Evolutionary conservation across 345 rosid species (phyloP), one percentile per base, ranked within the genome.

Genomic region (Heritiera littoralis): DNA sequence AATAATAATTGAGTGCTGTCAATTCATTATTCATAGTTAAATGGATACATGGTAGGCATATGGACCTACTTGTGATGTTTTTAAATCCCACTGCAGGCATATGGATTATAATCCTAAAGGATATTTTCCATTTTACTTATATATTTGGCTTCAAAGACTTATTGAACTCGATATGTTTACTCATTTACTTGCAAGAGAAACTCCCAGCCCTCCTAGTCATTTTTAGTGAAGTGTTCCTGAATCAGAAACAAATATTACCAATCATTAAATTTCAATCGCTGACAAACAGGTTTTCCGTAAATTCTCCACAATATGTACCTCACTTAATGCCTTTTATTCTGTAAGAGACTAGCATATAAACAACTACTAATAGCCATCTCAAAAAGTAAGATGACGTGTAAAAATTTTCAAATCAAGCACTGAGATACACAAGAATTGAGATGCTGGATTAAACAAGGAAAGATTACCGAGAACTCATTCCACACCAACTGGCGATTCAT

Each of bases 401-500:
- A 28, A 70, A 43, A 5, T 20, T 18, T 45, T 46, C 41, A 18
- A 40, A 32, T 11, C 28, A 52, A 72, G 15, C 40, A 61, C 61
- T 35, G 7, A 66, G 41, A 72, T 59, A 17, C 43, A 60, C 23
- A 32, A 10, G 1, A 17, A 52, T 35, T 45, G 23, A 13, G 20
- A 65, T 41, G 52, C 59, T 15, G 38, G 28, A n/a, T 20, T 35
- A 35, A 61, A 11, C 8, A 38, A 67, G 52, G 51, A 67, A 67
- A 71, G 83, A 80, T 86, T 92, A 94, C 98, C 88, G 95, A 96
- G 80, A 96, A 96, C 84, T 96, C 98, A 84, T 96, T 96, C 99
- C 98, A 96, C 85, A 97, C 98, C 79, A 97, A 87, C 79, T 94
- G 98, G 58, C 96, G 93, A 83, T 97, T 93, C 98, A 94, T 93